Percentiles rank a stretch among this genome's conserved stretches.
Conservation (phyloP, 192 early-diverging fungal species). For the Coemansia sp. region DNA sequence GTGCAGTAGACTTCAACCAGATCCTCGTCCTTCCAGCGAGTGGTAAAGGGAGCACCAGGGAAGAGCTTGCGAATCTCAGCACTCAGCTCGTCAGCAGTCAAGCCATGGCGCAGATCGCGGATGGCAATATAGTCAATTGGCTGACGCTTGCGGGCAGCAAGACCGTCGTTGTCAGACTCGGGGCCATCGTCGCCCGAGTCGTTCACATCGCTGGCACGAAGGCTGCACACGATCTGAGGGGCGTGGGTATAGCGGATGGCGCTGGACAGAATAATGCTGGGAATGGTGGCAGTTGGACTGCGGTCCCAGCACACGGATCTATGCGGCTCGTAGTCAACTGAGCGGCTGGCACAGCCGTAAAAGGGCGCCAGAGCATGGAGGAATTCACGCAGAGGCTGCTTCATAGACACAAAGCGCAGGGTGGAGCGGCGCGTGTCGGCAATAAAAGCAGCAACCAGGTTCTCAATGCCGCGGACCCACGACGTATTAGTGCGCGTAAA, state of each 20-base stretch:
- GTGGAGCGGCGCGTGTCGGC: constrained; percentile 54
- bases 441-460: constrained; percentile 65
- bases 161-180: neutral
- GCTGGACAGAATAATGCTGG: constrained; percentile 34
- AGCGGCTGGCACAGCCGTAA: constrained; percentile 70
- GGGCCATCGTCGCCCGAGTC: neutral
- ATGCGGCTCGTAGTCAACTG: constrained; percentile 77
- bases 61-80: constrained; percentile 22
- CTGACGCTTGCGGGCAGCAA: constrained; percentile 28
- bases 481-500: constrained; percentile 63
- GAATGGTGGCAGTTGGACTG: constrained; percentile 22
- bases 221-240: constrained; percentile 43
- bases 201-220: constrained; percentile 13
- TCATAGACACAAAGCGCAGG: constrained; percentile 70
- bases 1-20: constrained; percentile 42
- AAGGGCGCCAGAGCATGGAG: constrained; percentile 70
- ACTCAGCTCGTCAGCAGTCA: constrained; percentile 39
- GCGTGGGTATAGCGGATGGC: constrained; percentile 33
- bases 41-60: constrained; percentile 15
- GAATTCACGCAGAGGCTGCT: constrained; percentile 63
- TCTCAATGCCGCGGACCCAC: constrained; percentile 72
- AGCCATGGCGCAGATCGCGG: constrained; percentile 36
- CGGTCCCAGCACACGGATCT: constrained; percentile 64
- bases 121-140: constrained; percentile 33
- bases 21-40: constrained; percentile 37